Evolutionary conservation across 805 yeast genomes (phyloP), one percentile per base, ranked within the genome.

Genomic region (Suhomyces tanzawaensis): DNA sequence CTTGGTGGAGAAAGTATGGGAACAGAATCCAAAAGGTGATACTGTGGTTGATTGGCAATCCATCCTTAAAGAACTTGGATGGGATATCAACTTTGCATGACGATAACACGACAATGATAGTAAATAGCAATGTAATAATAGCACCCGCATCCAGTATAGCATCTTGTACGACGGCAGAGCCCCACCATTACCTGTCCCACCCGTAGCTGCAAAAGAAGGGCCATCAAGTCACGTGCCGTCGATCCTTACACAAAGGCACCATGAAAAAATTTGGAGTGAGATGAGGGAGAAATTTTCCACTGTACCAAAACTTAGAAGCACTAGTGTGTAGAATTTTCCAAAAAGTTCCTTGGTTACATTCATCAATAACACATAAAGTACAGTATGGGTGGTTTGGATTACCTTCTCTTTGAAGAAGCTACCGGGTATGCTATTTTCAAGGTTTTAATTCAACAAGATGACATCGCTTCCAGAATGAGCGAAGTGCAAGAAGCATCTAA

Each of bases 341-440:
- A 23, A 9, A 15, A 23, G 29, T 33, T 33, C 22, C 36, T 15
- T 18, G 36, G 15, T 17, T 24, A 19, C n/a, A 15, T 33, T 22
- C 15, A 23, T 22, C 19, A 19, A 7, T 11, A 18, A 32, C 19
- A 30, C 23, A 32, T 15, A 21, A 21, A 21, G 8, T 15, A 44
- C 36, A 42, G 31, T 23, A 46, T 46, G 50, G 47, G 42, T 39
- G 47, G 47, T 57, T 62, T 89, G 66, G 96, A 93, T 69, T 93
- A 81, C 71, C 80, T 93, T 63, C 82, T 93, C 58, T 91, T 85
- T 66, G 99, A 93, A 75, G 98, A 93, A 75, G 96, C 99, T 44
- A 89, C 98, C 37, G 99, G 99, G 52, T 93, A 91, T 65, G 98
- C 95, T 51, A 76, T 93, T 59, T 93, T 91, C 81, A 86, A 91